phyloP scores from a whole-genome alignment of 2,329 filamentous ascomycete species.

The Cordyceps farinosa region DNA sequence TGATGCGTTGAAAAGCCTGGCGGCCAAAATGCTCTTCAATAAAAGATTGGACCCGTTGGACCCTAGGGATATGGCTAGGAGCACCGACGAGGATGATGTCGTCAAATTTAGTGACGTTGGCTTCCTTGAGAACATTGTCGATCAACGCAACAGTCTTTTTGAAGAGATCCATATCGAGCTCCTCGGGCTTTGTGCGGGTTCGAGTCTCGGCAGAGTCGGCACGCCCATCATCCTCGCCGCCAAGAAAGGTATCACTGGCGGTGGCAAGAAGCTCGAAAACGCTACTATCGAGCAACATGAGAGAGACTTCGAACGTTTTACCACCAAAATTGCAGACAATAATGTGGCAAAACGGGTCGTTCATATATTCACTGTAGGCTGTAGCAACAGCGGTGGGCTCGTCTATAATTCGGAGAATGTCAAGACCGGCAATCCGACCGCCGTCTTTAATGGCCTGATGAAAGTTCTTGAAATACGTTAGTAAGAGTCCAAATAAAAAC shows the following conservation, averaged over 20 bases:
- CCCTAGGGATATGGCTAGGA: constrained; percentile 98
- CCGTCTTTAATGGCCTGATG: constrained; percentile 97
- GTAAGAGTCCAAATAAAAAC: neutral
- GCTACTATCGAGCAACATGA: constrained; percentile 85
- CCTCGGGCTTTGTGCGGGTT: constrained; percentile 98
- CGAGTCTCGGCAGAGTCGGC: constrained; percentile 83
- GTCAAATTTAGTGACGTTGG: constrained; percentile 88
- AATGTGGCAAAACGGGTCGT: constrained; percentile 66
- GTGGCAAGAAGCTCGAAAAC: constrained; percentile 94
- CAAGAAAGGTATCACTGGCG: constrained; percentile 93
- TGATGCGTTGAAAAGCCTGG: constrained; percentile 97
- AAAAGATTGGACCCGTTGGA: constrained; percentile 91
- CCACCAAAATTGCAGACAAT: constrained; percentile 93
- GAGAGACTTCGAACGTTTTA: constrained; percentile 92
- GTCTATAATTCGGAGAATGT: constrained; percentile 94
- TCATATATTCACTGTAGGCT: constrained; percentile 90
- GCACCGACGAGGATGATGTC: constrained; percentile 98
- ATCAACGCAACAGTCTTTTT: constrained; percentile 99
- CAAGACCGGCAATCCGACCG: constrained; percentile 85
- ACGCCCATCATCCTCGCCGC: constrained; percentile 72
- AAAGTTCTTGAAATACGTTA: constrained; percentile 58
- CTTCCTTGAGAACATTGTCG: constrained; percentile 96
- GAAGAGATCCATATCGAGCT: constrained; percentile 98
- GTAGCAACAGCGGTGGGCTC: constrained; percentile 94
- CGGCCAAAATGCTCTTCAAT: constrained; percentile 93